These are phyloP conservation scores for Aspergillus brunneoviolaceus DNA, from an alignment of 2,329 filamentous ascomycete genomes.

Conservation along the genomic window DNA sequence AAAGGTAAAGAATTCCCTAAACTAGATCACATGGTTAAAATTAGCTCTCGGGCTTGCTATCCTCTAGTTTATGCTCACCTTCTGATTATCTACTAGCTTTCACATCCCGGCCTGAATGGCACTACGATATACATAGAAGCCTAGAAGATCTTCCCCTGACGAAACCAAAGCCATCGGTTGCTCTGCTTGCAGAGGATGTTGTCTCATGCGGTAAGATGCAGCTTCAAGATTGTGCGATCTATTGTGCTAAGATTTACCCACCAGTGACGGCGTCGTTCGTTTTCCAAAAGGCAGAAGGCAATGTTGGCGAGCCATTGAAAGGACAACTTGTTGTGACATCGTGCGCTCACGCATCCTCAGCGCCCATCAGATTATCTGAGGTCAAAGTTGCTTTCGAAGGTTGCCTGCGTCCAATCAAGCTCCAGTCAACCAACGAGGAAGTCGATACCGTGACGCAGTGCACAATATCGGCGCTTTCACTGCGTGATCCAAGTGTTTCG, in stretches of 20 bases:
- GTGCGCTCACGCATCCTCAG: constrained; percentile 45
- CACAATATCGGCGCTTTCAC: constrained; percentile 33
- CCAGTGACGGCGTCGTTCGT: constrained; percentile 53
- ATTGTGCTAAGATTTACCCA: constrained; percentile 17
- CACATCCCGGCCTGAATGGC: constrained; percentile 32
- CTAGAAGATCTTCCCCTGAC: constrained; percentile 40
- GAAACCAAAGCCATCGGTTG: constrained; percentile 46
- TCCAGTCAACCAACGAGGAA: constrained; percentile 34
- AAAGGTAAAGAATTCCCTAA: constrained; percentile 27
- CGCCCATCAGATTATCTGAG: constrained; percentile 50
- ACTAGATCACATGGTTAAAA: neutral
- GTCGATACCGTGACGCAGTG: constrained; percentile 23
- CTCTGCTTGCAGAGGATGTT: constrained; percentile 49
- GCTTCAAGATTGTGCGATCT: neutral
- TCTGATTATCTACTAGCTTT: constrained; percentile 31
- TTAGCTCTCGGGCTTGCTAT: neutral
- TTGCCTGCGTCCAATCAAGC: constrained; percentile 43
- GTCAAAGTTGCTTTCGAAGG: constrained; percentile 56
- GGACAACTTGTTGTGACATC: constrained; percentile 57
- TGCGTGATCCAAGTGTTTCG: constrained; percentile 34
- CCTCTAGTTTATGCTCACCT: neutral
- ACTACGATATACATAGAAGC: constrained; percentile 50
- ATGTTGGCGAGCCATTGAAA: constrained; percentile 59
- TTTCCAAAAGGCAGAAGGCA: constrained; percentile 55
- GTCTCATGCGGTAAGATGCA: constrained; percentile 46